Conservation (phyloP, 2,329 filamentous ascomycete genomes). For the Aspergillus thermomutatus region DNA sequence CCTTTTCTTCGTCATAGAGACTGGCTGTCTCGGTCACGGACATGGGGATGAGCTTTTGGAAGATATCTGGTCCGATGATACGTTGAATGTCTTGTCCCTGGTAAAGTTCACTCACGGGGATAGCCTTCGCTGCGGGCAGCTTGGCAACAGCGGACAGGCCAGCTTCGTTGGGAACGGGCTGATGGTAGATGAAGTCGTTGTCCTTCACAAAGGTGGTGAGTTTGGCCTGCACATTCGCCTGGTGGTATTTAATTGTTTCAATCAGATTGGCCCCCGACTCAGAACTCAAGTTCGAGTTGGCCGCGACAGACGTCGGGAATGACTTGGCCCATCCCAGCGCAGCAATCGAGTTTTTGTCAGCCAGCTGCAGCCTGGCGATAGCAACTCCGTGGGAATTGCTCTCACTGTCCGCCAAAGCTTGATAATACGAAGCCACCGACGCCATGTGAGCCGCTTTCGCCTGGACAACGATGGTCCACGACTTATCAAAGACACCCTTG, state of each 20-base stretch:
- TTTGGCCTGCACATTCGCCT: slow-evolving; percentile 76
- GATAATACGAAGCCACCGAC: slow-evolving; percentile 88
- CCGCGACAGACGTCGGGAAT: slow-evolving; percentile 75
- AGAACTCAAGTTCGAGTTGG: slow-evolving; percentile 76
- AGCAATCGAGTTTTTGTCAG: slow-evolving; percentile 74
- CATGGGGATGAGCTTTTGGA: slow-evolving; percentile 93
- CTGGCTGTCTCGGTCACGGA: slow-evolving; percentile 95
- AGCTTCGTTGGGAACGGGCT: slow-evolving; percentile 81
- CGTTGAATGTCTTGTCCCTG: slow-evolving; percentile 95
- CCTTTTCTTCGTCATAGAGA: slow-evolving; percentile 97
- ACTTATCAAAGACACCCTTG: slow-evolving; percentile 88
- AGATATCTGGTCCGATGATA: slow-evolving; percentile 95
- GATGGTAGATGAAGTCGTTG: slow-evolving; percentile 98
- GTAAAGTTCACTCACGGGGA: slow-evolving; percentile 94
- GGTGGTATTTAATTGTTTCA: slow-evolving; percentile 82
- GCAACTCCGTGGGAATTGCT: slow-evolving; percentile 81
- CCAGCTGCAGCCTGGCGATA: slow-evolving; percentile 76
- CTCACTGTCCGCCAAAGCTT: slow-evolving; percentile 86
- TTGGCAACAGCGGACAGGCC: slow-evolving; percentile 80
- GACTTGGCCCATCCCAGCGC: slow-evolving; percentile 71
- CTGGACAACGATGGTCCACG: slow-evolving; percentile 72
- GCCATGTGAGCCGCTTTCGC: slow-evolving; percentile 78
- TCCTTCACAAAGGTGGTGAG: slow-evolving; percentile 76
- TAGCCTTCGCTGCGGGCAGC: slow-evolving; percentile 90
- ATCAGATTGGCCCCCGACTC: slow-evolving; percentile 71